Evolutionary conservation across 495 filamentous ascomycete species (phyloP), one percentile per base, ranked within the genome.

Genomic region (Xylaria flabelliformis): DNA sequence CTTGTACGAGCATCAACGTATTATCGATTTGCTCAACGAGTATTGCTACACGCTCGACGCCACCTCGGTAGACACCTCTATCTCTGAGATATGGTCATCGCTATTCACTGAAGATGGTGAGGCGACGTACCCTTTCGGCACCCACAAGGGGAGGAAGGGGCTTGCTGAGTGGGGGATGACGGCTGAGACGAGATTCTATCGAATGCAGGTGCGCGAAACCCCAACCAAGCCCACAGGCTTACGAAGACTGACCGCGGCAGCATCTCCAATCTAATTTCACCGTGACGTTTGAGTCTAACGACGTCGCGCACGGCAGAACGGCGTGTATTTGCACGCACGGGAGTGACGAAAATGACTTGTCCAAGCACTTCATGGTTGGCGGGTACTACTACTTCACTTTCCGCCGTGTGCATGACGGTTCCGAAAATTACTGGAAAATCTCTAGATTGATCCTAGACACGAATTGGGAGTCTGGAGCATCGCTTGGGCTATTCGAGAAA

Each of bases 311-410:
- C 51, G 51, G 24, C 12, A 26, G 51, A 15, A 55, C 51, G 17
- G 51, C 51, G 24, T 55, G 51, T 24, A 55, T 55, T 24, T 55
- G 51, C 26, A 55, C 51, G 3, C 51, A 55, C 26, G 51, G 51
- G 51, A 55, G 51, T 29, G 51, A 55, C 51, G 21, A 55, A 24
- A 15, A 29, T 26, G 51, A 55, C 51, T 55, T 55, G 10, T 55
- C 51, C 4, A 55, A 55, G 51, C 51, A 55, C 51, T 55, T 55
- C 51, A 55, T 55, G 51, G 51, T 55, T 55, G 51, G 51, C 51
- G 51, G 51, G 3, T 55, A 55, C 51, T 55, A 55, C 24, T 55
- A 55, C 24, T 55, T 55, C 24, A 55, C 51, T 17, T 55, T 55
- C 24, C 51, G 51, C 24, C 51, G 51, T 55, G 24, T 55, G 24